These are phyloP conservation scores for Chaetomium tenue DNA, from an alignment of 495 filamentous ascomycete genomes.

Conservation along the genomic window DNA sequence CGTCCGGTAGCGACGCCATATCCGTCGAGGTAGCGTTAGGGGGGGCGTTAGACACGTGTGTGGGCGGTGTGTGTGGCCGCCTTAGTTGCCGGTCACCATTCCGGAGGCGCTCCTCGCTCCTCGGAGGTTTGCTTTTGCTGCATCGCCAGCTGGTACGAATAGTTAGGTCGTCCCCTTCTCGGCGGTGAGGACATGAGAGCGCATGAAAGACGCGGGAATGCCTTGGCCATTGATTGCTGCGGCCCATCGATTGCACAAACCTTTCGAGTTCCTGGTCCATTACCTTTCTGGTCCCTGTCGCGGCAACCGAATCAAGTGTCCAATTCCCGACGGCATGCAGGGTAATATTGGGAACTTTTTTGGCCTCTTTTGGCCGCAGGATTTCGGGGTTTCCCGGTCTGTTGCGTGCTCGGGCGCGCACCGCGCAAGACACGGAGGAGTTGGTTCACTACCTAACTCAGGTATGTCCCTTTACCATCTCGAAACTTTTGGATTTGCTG, in stretches of 20 bases:
- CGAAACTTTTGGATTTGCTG: not conserved
- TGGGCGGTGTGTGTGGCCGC: no score
- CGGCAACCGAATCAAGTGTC: not conserved
- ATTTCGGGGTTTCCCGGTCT: constrained; percentile 33
- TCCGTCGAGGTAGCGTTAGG: not conserved
- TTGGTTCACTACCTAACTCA: no score
- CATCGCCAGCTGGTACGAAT: not conserved
- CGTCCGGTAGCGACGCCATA: constrained; percentile 22
- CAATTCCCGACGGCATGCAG: constrained; percentile 36
- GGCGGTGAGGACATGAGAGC: not conserved
- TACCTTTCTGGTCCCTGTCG: not conserved
- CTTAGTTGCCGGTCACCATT: no score
- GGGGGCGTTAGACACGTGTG: no score
- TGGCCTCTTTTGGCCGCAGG: constrained; percentile 24
- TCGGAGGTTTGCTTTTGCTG: not conserved
- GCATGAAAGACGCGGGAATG: not conserved
- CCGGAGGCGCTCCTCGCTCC: no score
- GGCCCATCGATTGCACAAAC: not conserved
- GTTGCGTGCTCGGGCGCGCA: not conserved
- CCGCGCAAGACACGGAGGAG: not conserved
- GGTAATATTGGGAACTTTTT: constrained; percentile 32
- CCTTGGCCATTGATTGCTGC: not conserved
- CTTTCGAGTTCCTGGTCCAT: not conserved
- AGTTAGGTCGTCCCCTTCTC: no score
- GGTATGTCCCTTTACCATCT: not conserved